Base-by-base conservation (phyloP, 352 stramenopile genomes). In the Phytophthora pluvialis region DNA sequence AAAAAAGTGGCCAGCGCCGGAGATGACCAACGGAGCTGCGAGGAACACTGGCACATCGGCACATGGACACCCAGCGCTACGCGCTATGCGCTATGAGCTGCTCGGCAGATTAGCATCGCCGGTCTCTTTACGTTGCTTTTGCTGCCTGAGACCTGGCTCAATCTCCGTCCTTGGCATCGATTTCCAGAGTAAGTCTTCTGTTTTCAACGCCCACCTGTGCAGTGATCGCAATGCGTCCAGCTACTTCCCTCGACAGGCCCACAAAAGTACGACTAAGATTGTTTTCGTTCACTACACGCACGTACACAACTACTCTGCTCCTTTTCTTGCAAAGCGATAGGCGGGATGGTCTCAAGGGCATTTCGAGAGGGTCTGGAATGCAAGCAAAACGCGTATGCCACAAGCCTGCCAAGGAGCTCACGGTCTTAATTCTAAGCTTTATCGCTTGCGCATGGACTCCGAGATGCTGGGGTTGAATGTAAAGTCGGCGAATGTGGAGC, bases 391-490 rank as follows among this genome's bases (percentile, higher is more conserved):
- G 31, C 36, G 9, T 38, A 45, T 43, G n/a, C 16, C 36, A 68
- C 21, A 2, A 21, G 21, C 21, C 21, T 21, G 21, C 21, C 21
- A 21, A 21, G 21, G 9, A 31, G 48, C 57, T 49, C 12, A 29
- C n/a, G 38, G 49, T 49, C 59, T 67, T 60, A 59, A 47, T 48
- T 69, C 47, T 60, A 75, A 60, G 31, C 44, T 61, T 75, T 63
- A 73, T 64, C 55, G 46, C 56, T 76, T 78, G 45, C 78, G 73
- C 77, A 86, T 83, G 15, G 72, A 85, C 26, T 70, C 62, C 28
- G 74, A 83, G 39, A 80, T 77, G 32, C 79, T 89, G 15, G 83
- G 81, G 53, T 93, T 79, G 59, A 93, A 93, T 9, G 83, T 84
- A 61, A 93, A 93, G 68, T 93, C 78, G 60, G 80, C 70, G 49